Evolutionary conservation across 2,329 filamentous ascomycete species (phyloP).

Genomic region (Alternaria angustiovoidea): DNA sequence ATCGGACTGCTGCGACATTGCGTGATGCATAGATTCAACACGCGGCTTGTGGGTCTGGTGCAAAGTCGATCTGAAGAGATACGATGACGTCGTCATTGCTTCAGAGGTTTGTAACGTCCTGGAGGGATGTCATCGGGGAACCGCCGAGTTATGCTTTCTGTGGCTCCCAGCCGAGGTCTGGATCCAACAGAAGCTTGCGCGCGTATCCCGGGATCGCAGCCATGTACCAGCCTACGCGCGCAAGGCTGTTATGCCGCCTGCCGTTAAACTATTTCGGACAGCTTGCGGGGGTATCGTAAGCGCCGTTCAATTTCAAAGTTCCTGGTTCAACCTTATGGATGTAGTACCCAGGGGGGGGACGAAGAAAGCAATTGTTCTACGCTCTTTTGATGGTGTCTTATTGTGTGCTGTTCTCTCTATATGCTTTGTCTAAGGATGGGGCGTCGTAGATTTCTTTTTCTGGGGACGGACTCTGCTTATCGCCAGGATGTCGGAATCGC

Average conservation of each 20-base stretch:
- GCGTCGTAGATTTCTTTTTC: not conserved
- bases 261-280: not conserved
- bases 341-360: not conserved
- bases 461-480: not conserved
- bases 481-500: not conserved
- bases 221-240: not conserved
- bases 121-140: not conserved
- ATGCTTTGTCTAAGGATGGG: not conserved
- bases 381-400: not conserved
- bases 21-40: not conserved
- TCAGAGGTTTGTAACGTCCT: not conserved
- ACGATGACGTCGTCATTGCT: slow-evolving; percentile 4
- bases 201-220: not conserved
- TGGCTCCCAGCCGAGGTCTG: slow-evolving; percentile 3
- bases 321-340: not conserved
- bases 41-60: not conserved
- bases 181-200: not conserved
- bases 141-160: not conserved
- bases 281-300: not conserved
- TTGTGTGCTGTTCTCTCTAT: not conserved
- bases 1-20: not conserved
- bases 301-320: not conserved
- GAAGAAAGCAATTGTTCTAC: not conserved
- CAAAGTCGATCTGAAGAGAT: not conserved
- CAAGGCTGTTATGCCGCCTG: not conserved